Evolutionary conservation across 2,329 filamentous ascomycete genomes (phyloP).

Genomic region (Trichocomaceae sp.): DNA sequence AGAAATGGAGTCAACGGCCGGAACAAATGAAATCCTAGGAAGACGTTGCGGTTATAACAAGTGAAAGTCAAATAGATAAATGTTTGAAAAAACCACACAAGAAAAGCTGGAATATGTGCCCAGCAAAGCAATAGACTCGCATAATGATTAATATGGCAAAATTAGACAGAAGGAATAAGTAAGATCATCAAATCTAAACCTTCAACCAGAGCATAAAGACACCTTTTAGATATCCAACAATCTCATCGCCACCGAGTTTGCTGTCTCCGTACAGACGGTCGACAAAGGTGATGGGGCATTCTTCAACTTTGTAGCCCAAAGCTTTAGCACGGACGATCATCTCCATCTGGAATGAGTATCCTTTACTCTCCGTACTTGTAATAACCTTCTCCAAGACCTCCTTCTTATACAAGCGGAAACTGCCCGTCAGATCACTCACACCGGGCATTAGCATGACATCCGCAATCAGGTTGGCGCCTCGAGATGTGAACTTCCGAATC

Average conservation of each 20-base stretch:
- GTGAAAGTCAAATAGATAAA: background rate
- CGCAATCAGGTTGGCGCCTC: conserved; percentile 86
- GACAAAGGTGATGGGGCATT: conserved; percentile 95
- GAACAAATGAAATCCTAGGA: conserved; percentile 9
- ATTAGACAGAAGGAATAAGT: background rate
- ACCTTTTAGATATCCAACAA: conserved; percentile 91
- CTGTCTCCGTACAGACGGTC: conserved; percentile 92
- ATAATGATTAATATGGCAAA: background rate
- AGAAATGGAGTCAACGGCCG: conserved; percentile 3
- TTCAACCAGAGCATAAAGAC: conserved; percentile 71
- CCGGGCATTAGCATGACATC: conserved; percentile 89
- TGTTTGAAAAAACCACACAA: background rate
- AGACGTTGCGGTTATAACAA: conserved; percentile 1
- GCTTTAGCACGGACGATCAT: conserved; percentile 97
- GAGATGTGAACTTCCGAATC: conserved; percentile 66
- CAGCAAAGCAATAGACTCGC: background rate
- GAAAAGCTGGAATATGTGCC: background rate
- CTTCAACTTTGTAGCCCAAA: conserved; percentile 87
- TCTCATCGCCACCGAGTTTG: conserved; percentile 91
- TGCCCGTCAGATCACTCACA: conserved; percentile 91
- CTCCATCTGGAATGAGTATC: conserved; percentile 99
- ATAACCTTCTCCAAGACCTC: conserved; percentile 84
- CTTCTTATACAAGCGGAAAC: conserved; percentile 92
- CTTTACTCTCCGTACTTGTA: conserved; percentile 83
- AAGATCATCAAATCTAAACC: conserved; percentile 46